Percentiles rank a stretch among this genome's conserved stretches.
Conservation (phyloP, 805 yeast species). For the Aciculoconidium aculeatum region DNA sequence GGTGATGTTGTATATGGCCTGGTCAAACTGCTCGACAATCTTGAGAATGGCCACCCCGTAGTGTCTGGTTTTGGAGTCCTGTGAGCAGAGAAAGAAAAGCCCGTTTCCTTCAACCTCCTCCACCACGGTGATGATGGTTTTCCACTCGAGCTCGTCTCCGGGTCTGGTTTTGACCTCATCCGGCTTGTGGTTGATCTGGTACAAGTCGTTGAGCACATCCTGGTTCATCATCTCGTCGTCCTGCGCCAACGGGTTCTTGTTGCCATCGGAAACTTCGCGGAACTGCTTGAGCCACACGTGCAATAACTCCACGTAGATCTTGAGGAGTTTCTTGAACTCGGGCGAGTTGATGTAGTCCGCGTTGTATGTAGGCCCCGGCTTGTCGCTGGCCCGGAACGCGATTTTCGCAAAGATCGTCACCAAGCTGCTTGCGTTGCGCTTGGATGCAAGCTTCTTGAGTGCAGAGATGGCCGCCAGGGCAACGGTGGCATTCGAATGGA, state of each 20-base stretch:
- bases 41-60: slow-evolving; percentile 70
- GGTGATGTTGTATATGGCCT: slow-evolving; percentile 57
- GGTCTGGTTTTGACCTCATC: slow-evolving; percentile 23
- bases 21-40: slow-evolving; percentile 83
- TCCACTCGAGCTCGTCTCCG: slow-evolving; percentile 67
- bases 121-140: slow-evolving; percentile 72
- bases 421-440: slow-evolving; percentile 62
- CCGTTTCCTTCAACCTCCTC: slow-evolving; percentile 98
- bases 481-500: slow-evolving; percentile 59
- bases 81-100: slow-evolving; percentile 82
- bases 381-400: slow-evolving; percentile 76
- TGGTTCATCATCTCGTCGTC: slow-evolving; percentile 32
- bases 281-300: slow-evolving; percentile 77
- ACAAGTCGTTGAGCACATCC: slow-evolving; percentile 36
- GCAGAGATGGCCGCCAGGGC: slow-evolving; percentile 60
- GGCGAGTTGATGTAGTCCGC: slow-evolving; percentile 54
- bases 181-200: slow-evolving; percentile 40
- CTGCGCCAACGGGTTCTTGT: slow-evolving; percentile 24
- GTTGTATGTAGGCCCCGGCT: slow-evolving; percentile 50
- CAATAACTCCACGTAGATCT: slow-evolving; percentile 71
- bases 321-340: slow-evolving; percentile 54
- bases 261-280: slow-evolving; percentile 23
- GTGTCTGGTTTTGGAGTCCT: slow-evolving; percentile 69
- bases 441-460: slow-evolving; percentile 59
- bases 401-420: slow-evolving; percentile 72